Conservation (phyloP, 495 filamentous ascomycete genomes). For the Xylaria bambusicola region DNA sequence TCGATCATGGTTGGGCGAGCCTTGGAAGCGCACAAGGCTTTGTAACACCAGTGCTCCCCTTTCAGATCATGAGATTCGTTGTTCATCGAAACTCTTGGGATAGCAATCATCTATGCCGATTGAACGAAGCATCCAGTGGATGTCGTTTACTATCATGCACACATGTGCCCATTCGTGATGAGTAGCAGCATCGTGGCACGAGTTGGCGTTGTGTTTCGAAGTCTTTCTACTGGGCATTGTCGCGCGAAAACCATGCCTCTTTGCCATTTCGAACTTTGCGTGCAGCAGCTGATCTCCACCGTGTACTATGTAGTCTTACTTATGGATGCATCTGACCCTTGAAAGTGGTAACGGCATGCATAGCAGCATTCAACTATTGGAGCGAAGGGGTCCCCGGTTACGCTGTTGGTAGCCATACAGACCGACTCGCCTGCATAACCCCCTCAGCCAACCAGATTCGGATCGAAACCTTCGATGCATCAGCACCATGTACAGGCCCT, state of each 20-base stretch:
- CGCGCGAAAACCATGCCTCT: constrained; percentile 5
- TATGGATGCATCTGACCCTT: constrained; percentile 3
- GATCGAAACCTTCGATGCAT: constrained; percentile 17
- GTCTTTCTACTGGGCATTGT: constrained; percentile 10
- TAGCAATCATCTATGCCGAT: background rate
- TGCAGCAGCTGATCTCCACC: constrained; percentile 20
- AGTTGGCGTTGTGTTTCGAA: constrained; percentile 2
- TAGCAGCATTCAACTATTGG: constrained; percentile 12
- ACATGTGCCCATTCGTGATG: constrained; percentile 12
- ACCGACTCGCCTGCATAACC: constrained; percentile 15
- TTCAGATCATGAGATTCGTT: constrained; percentile 8
- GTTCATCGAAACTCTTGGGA: background rate
- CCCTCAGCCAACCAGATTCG: constrained; percentile 16
- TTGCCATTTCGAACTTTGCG: constrained; percentile 18
- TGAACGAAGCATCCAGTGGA: background rate
- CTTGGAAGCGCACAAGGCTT: background rate
- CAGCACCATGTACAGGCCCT: constrained; percentile 7
- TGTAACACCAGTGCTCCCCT: constrained; percentile 11
- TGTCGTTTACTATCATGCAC: background rate
- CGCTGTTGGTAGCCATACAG: constrained; percentile 12
- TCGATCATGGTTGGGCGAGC: constrained; percentile 8
- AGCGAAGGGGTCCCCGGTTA: background rate
- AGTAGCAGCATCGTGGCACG: constrained; percentile 20
- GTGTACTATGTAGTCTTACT: no score
- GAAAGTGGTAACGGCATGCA: background rate